Evolutionary conservation across 306 rosid species (phyloP), one percentile per base, ranked within the genome.

Genomic region (Sindora glabra): DNA sequence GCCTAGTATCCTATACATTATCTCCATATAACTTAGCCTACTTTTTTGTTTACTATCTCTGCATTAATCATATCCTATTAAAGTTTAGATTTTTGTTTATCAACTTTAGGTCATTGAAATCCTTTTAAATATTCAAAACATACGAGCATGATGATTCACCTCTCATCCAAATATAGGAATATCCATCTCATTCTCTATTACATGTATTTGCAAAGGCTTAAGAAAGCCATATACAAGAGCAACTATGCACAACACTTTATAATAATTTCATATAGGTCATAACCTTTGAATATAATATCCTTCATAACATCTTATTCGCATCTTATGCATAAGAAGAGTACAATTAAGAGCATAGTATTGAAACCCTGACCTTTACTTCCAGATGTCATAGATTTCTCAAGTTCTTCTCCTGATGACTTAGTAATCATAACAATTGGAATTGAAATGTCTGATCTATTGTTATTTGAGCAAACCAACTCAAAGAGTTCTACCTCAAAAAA

Each of bases 341-440:
- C 5, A 2, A 29, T 1, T 10, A 50, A 12, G 67, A 67, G 15
- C 24, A 67, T n/a, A 48, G 49, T 71, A 26, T 59, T 40, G 48
- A 26, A 63, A 59, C 59, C 13, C 74, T 41, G 51, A 92, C 99
- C 89, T 77, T 12, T 82, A 42, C 26, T 80, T 73, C 87, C 86
- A 47, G 71, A 68, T 0, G 69, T 71, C 11, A 87, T 33, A 46
- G 57, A 30, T 16, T 79, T 77, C 66, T 38, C 73, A 55, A 94
- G 71, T 60, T 37, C 13, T 11, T 82, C 89, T 77, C 95, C 97
- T 4, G 40, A 42, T 23, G 95, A 46, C 69, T 77, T 79, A 17
- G 86, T 47, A 53, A 89, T 64, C 86, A 74, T 69, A 55, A 82
- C 90, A 52, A 77, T 84, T 50, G 89, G 95, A 79, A 94, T 86